phyloP scores from a whole-genome alignment of 2,329 filamentous ascomycete species.

The Neofusicoccum umdonicola region DNA sequence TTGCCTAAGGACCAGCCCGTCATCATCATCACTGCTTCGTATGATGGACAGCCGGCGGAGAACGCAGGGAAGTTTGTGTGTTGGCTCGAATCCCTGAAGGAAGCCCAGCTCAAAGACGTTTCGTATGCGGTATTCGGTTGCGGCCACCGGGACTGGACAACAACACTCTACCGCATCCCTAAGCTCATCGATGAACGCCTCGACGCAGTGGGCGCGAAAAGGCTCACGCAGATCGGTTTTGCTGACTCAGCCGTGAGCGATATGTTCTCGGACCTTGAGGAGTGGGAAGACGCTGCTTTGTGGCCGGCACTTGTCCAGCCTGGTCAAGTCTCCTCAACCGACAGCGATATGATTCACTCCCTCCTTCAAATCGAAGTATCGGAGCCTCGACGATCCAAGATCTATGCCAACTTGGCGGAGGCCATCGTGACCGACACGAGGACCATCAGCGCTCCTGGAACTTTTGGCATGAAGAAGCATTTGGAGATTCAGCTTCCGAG shows the following conservation, averaged over 20 bases:
- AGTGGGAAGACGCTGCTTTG: slow-evolving; percentile 39
- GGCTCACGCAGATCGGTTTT: slow-evolving; percentile 31
- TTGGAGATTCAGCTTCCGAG: slow-evolving; percentile 34
- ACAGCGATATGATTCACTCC: slow-evolving; percentile 31
- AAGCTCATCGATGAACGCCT: slow-evolving; percentile 35
- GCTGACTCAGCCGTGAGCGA: slow-evolving; percentile 39
- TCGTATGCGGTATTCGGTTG: slow-evolving; percentile 43
- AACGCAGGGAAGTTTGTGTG: slow-evolving; percentile 43
- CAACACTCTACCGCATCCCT: slow-evolving; percentile 43
- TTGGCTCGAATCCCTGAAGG: slow-evolving; percentile 36
- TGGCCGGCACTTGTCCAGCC: slow-evolving; percentile 28
- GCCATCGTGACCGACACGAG: slow-evolving; percentile 34
- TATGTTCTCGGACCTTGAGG: slow-evolving; percentile 43
- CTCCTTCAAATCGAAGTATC: slow-evolving; percentile 17
- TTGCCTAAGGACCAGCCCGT: slow-evolving; percentile 37
- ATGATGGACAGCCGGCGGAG: slow-evolving; percentile 44
- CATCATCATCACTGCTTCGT: slow-evolving; percentile 42
- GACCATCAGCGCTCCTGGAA: slow-evolving; percentile 28
- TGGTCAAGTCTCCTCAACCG: too few species aligned
- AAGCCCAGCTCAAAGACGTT: slow-evolving; percentile 30
- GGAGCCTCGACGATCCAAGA: slow-evolving; percentile 29
- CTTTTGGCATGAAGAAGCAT: slow-evolving; percentile 23
- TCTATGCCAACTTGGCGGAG: slow-evolving; percentile 36
- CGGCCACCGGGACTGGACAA: slow-evolving; percentile 43
- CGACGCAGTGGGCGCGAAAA: slow-evolving; percentile 30